Conservation (phyloP, 805 yeast species). For the Candida loeiensis region DNA sequence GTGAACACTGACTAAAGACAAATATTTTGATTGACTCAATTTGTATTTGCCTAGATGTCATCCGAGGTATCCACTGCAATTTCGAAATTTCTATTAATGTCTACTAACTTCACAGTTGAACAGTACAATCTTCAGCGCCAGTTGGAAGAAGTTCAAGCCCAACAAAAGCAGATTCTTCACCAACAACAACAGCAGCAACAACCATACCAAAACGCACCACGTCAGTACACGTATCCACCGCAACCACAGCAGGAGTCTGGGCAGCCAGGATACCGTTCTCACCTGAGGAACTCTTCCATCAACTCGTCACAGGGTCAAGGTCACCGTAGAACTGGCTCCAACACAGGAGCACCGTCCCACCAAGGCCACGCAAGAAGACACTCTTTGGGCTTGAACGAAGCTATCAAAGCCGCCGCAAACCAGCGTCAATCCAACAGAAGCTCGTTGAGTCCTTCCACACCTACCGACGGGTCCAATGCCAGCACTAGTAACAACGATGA, state of each 20-base stretch:
- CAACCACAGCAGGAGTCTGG: conserved; percentile 12
- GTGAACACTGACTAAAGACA: no score
- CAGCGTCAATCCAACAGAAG: conserved; percentile 52
- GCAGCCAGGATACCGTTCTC: conserved; percentile 24
- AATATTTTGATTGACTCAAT: no score
- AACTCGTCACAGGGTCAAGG: conserved; percentile 14
- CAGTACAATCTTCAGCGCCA: conserved; percentile 88
- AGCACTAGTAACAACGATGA: conserved; percentile 11
- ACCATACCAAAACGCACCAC: conserved; percentile 16
- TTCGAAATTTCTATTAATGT: no score
- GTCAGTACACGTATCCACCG: conserved; percentile 26
- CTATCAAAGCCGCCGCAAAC: conserved; percentile 94
- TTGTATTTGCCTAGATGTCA: no score
- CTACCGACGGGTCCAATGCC: conserved; percentile 16
- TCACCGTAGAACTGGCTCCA: conserved; percentile 37
- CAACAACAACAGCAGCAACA: conserved; percentile 44
- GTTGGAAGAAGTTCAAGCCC: conserved; percentile 85
- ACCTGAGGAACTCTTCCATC: conserved; percentile 25
- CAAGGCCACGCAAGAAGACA: conserved; percentile 86
- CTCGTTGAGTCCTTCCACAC: conserved; percentile 28
- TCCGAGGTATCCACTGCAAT: no score
- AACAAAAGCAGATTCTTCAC: conserved; percentile 83
- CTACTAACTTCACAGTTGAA: conserved; percentile 44
- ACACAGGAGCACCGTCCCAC: conserved; percentile 26
- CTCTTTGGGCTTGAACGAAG: conserved; percentile 86